A percentile compares a stretch with the other conserved stretches of the same genome.
phyloP scores from a whole-genome alignment of 805 yeast genomes.

The Hyphopichia homilentoma region DNA sequence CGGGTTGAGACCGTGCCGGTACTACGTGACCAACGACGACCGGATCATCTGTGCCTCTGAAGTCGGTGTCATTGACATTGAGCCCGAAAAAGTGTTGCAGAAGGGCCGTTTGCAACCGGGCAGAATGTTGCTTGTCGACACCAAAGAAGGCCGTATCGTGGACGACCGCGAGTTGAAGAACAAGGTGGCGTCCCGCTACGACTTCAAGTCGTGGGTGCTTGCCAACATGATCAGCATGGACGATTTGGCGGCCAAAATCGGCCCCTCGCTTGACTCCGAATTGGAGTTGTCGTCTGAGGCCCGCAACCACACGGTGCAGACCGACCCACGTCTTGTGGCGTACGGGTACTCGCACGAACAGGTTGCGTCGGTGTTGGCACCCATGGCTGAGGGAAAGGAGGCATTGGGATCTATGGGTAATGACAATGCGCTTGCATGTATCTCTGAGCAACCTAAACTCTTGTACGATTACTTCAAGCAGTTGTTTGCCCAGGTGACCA shows the following conservation, averaged over 20 bases:
- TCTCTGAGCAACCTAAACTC: conserved; percentile 87
- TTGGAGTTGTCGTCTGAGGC: conserved; percentile 8
- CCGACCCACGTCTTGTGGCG: conserved; percentile 80
- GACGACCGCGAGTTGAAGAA: conserved; percentile 87
- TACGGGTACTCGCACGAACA: conserved; percentile 96
- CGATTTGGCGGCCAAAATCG: conserved; percentile 63
- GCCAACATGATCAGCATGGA: conserved; percentile 84
- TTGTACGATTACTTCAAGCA: conserved; percentile 93
- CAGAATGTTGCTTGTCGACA: conserved; percentile 91
- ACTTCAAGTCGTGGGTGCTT: conserved; percentile 90
- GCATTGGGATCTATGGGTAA: conserved; percentile 99
- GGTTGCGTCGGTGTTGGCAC: conserved; percentile 74
- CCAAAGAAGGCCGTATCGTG: conserved; percentile 86
- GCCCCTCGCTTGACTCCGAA: conserved; percentile 28
- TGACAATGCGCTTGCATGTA: conserved; percentile 92
- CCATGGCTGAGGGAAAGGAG: conserved; percentile 96
- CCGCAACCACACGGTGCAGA: conserved; percentile 43
- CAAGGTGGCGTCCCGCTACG: conserved; percentile 75
- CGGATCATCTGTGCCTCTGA: conserved; percentile 97
- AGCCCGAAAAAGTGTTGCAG: conserved; percentile 72
- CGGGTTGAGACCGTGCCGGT: conserved; percentile 97
- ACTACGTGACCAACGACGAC: conserved; percentile 91
- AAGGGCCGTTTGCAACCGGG: conserved; percentile 97
- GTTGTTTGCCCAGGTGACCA: conserved; percentile 96
- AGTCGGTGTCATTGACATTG: conserved; percentile 93